Percentiles rank a stretch among this genome's conserved stretches.
Evolutionary conservation across 257 asterid genomes (phyloP).

Genomic region (Solanum rostratum): DNA sequence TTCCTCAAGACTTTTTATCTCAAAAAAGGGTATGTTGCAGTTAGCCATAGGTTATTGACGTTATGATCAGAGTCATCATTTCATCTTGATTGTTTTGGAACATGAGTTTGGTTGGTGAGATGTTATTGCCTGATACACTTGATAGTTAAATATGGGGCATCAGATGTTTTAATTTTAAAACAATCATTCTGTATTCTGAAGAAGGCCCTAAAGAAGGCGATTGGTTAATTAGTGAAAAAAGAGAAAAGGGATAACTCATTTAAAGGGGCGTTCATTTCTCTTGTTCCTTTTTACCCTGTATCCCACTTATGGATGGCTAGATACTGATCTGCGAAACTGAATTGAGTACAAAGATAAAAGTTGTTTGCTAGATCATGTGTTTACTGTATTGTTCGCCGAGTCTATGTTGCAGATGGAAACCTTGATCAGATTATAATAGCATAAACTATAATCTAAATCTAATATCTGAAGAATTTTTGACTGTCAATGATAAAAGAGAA

Average conservation of each 20-base stretch:
- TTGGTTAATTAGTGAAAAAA: neutral
- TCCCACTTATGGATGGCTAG: neutral
- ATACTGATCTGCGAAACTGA: neutral
- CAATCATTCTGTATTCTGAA: neutral
- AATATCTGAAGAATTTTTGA: neutral
- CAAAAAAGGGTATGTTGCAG: neutral
- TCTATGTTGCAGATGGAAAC: neutral
- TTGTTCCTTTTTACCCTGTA: neutral
- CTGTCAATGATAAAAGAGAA: neutral
- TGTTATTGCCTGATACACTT: neutral
- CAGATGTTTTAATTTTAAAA: neutral
- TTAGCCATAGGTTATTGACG: neutral
- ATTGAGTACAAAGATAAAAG: neutral
- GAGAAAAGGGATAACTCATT: neutral
- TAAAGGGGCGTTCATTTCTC: neutral
- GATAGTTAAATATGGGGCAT: neutral
- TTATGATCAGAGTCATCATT: neutral
- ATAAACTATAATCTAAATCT: neutral
- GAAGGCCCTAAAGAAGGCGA: neutral
- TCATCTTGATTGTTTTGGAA: neutral
- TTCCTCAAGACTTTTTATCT: neutral
- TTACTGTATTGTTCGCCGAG: neutral
- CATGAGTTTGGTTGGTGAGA: neutral
- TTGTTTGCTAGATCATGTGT: neutral
- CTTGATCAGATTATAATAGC: neutral